Base-by-base conservation (phyloP, 768 basidiomycete genomes). In the Mycena indigotica region DNA sequence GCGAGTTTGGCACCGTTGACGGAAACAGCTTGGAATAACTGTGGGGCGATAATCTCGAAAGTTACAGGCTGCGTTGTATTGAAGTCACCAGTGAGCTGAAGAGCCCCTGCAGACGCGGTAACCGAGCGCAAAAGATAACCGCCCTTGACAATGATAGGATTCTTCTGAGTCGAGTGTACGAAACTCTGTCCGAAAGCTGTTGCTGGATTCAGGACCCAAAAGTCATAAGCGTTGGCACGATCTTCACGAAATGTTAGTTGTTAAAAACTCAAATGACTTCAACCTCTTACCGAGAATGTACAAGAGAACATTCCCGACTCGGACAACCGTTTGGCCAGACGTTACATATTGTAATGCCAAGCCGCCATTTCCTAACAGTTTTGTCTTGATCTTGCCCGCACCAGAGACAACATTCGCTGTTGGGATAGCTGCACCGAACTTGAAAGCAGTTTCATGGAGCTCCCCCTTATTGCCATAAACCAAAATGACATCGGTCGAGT, bases 381-480 rank as follows among this genome's bases (percentile, higher is more conserved):
- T 64, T 38, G 76, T 75, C 56, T 73, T 72, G 56, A 80, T 70
- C 1, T 65, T 66, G 3, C 68, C 71, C 40, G 66, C 56, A 15
- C 75, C 75, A 16, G 75, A 75, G 28, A 78, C 66, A 24, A 76
- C 74, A 25, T 60, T 68, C 13, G 73, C 73, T 2, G 64, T 53
- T 19, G 71, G 72, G 13, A 59, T 57, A 17, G 58, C 50, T 19
- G 71, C 60, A 4, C 57, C 52, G 44, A 78, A 74, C 50, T 68
- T 76, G 69, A 83, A 77, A 10, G 79, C 79, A 8, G 77, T 81
- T 65, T 82, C 81, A 49, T 82, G 80, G 28, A 79, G 70, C 58
- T 81, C 78, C 23, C 75, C 79, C 4, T 68, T 63, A 53, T 79
- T 77, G 28, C 79, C 81, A 54, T 83, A 83, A 23, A 81, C 56